Evolutionary conservation across 108 stramenopile species (phyloP).

Genomic region (Nitzschia palea): DNA sequence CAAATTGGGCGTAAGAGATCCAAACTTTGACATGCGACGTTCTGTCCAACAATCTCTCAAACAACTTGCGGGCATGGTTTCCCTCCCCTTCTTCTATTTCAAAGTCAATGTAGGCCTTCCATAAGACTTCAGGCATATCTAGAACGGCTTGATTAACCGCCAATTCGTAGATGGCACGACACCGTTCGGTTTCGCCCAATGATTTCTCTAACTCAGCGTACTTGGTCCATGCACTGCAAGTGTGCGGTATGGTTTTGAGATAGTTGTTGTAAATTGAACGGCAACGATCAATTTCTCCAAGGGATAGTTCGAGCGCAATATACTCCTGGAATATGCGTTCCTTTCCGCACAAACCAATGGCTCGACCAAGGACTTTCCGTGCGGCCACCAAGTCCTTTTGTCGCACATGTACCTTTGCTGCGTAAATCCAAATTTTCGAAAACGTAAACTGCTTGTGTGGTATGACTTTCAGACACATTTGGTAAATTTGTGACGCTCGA

Average conservation of each 20-base stretch:
- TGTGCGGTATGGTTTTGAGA: slow-evolving; percentile 89
- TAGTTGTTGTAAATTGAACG: slow-evolving; percentile 92
- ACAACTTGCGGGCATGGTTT: slow-evolving; percentile 77
- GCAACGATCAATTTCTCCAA: slow-evolving; percentile 98
- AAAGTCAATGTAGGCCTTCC: slow-evolving; percentile 98
- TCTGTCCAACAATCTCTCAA: slow-evolving; percentile 91
- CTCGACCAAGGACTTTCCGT: slow-evolving; percentile 91
- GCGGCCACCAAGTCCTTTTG: slow-evolving; percentile 87
- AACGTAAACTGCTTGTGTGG: slow-evolving; percentile 96
- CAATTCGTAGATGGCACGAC: slow-evolving; percentile 95
- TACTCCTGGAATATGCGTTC: slow-evolving; percentile 93
- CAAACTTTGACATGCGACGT: slow-evolving; percentile 95
- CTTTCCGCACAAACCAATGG: slow-evolving; percentile 94
- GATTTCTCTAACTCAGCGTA: slow-evolving; percentile 93
- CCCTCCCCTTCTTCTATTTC: slow-evolving; percentile 91
- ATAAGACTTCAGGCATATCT: slow-evolving; percentile 97
- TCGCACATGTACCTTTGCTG: slow-evolving; percentile 94
- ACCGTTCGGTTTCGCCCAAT: slow-evolving; percentile 93
- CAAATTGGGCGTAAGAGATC: slow-evolving; percentile 84
- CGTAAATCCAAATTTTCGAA: slow-evolving; percentile 96
- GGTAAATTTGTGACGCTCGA: slow-evolving; percentile 87
- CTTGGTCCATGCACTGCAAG: slow-evolving; percentile 89
- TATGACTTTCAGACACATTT: slow-evolving; percentile 83
- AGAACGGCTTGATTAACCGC: slow-evolving; percentile 89
- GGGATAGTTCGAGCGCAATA: slow-evolving; percentile 91